These are phyloP conservation scores for Euptelea pleiosperma DNA, from an alignment of 164 flowering plant species.

Conservation along the genomic window DNA sequence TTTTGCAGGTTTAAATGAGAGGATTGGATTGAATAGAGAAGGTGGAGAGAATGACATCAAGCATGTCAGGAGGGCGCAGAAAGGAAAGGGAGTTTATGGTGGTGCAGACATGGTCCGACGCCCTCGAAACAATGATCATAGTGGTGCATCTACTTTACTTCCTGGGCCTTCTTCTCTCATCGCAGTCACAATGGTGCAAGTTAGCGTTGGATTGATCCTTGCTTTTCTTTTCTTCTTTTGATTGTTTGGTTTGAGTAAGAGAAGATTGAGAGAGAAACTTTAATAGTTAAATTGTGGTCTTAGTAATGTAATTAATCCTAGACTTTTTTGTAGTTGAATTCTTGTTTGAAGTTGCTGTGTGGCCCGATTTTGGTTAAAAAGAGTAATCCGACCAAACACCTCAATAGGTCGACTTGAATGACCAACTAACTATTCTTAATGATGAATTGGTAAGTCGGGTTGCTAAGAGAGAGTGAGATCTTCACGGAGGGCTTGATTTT, in stretches of 20 bases:
- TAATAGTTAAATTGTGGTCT: no score
- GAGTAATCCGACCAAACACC: no score
- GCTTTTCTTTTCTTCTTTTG: neutral
- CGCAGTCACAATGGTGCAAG: neutral
- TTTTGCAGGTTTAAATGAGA: neutral
- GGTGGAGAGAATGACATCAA: neutral
- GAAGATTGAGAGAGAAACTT: no score
- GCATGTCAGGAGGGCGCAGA: neutral
- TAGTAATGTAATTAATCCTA: no score
- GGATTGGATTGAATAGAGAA: neutral
- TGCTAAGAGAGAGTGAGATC: no score
- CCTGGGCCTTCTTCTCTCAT: neutral
- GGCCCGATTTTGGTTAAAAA: no score
- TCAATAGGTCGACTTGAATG: no score
- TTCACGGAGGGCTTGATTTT: no score
- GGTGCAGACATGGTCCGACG: neutral
- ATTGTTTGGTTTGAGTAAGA: constrained; percentile 8
- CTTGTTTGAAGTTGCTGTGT: no score
- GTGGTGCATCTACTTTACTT: neutral
- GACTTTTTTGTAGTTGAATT: no score
- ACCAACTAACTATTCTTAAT: no score
- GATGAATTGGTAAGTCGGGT: no score
- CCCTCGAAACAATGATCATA: neutral
- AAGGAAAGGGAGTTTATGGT: neutral
- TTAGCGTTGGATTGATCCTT: neutral